Evolutionary conservation across 345 rosid genomes (phyloP).

Genomic region (Conringia planisiliqua): DNA sequence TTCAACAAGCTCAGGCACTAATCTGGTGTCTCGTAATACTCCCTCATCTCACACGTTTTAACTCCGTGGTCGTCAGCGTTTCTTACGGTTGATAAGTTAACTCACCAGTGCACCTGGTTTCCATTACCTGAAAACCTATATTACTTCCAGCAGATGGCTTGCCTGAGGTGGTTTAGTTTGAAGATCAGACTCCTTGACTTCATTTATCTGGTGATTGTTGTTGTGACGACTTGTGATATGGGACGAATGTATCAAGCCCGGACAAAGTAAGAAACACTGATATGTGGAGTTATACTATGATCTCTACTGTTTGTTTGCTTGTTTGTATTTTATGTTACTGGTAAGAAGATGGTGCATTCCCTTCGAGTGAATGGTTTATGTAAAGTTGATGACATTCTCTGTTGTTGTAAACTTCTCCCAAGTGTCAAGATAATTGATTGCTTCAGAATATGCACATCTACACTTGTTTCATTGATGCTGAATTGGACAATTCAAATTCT

Average conservation of each 20-base stretch:
- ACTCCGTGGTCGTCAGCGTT: background rate
- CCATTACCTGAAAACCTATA: constrained; percentile 36
- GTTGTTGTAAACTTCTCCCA: background rate
- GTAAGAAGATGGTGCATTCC: constrained; percentile 26
- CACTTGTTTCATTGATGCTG: background rate
- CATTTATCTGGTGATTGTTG: constrained; percentile 23
- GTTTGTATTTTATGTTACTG: constrained; percentile 20
- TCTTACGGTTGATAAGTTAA: background rate
- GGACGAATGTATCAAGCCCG: constrained; percentile 26
- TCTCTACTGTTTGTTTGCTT: constrained; percentile 16
- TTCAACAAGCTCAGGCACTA: constrained; percentile 2
- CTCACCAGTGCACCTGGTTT: background rate
- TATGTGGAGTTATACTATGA: constrained; percentile 24
- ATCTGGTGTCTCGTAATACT: constrained; percentile 12
- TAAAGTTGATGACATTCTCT: constrained; percentile 20
- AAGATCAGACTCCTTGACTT: constrained; percentile 35
- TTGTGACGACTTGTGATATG: constrained; percentile 26
- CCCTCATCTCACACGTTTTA: background rate
- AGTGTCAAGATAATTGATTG: constrained; percentile 3
- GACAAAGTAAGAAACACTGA: background rate
- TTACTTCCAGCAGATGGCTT: constrained; percentile 46
- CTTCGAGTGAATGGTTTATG: constrained; percentile 34
- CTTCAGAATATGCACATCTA: background rate
- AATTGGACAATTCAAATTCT: too few species aligned
- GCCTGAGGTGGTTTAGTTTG: constrained; percentile 66